Percentiles rank a stretch among this genome's conserved stretches.
Conservation (phyloP, 2,329 filamentous ascomycete genomes). For the Lomentospora prolificans region DNA sequence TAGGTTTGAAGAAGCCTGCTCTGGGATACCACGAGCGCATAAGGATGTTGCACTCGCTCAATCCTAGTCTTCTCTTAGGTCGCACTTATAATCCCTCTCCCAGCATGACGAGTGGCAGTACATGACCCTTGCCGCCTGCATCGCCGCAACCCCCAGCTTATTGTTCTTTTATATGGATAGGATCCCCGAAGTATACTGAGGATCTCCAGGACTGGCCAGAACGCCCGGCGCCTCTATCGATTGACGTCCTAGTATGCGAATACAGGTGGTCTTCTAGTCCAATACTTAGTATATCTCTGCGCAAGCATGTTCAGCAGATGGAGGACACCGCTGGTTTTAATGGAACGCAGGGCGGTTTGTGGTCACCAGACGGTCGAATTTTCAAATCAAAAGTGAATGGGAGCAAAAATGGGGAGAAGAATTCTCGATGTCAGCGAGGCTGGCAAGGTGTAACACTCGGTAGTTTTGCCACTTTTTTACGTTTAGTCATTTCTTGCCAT, state of each 20-base stretch:
- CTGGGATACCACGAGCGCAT: too few relatives aligned
- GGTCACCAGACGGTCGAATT: too few relatives aligned
- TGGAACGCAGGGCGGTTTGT: not conserved
- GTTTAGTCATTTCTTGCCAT: not conserved
- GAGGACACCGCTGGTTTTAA: not conserved
- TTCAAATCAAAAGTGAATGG: not conserved
- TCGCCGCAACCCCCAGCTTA: not conserved
- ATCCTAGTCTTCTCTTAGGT: not conserved
- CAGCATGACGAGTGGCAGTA: not conserved
- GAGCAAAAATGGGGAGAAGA: not conserved
- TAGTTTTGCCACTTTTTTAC: constrained; percentile 2
- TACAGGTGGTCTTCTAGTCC: not conserved
- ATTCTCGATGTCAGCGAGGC: not conserved
- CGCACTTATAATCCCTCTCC: not conserved
- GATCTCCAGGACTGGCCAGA: not conserved
- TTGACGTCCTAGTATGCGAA: not conserved
- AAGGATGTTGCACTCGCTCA: not conserved
- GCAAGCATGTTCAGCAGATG: not conserved
- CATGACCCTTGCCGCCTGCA: not conserved
- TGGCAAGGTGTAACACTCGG: constrained; percentile 1
- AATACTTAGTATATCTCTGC: not conserved
- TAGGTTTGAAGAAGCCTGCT: too few relatives aligned
- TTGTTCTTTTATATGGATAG: not conserved
- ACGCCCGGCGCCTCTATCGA: not conserved
- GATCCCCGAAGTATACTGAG: not conserved